Base-by-base conservation (phyloP, 495 filamentous ascomycete species). In the Hyaloscypha variabilis region DNA sequence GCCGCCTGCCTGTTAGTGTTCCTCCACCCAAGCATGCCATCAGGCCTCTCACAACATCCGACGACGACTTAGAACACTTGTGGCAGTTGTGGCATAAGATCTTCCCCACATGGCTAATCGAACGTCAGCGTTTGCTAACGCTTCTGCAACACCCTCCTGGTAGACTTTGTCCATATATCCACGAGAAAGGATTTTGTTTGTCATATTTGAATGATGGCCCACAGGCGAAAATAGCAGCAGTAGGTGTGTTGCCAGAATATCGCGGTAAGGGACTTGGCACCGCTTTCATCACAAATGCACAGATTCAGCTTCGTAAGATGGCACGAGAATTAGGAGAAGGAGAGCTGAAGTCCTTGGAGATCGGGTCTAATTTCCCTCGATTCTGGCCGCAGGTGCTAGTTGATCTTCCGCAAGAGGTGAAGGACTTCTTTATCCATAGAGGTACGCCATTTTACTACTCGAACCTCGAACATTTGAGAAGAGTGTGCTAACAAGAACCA, bases 371-470 rank as follows among this genome's bases (percentile, higher is more conserved):
- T 0, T 81, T 83, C 60, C 82, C 82, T 31, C 71, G 82, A 1
- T 79, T 84, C 60, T 84, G 79, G 79, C 80, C 81, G 19, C 79
- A 77, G 6, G 71, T 83, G 8, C 80, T 80, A 2, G 72, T 68
- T 17, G 77, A 81, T 61, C 66, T 84, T 28, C 71, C 77, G 1
- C 66, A 71, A 46, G 50, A 61, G 5, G 69, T 74, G 2, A 75
- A 80, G 30, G 64, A 77, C 1, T 83, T 83, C 67, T 83, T 84
- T 56, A 59, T 75, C 6, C 77, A 80, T 53, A 76, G 81, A 31
- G 82, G 82, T 34, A 34, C 13, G 31, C 31, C 29, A 71, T 80
- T n/a, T n/a, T n/a, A n/a, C n/a, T n/a, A 24, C 75, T 66, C 42
- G 62, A 72, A 56, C 25, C 28, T 28, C 19, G 8, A 11, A 8